phyloP scores from a whole-genome alignment of 2,329 filamentous ascomycete genomes.

The Dactylellina drechsleri region DNA sequence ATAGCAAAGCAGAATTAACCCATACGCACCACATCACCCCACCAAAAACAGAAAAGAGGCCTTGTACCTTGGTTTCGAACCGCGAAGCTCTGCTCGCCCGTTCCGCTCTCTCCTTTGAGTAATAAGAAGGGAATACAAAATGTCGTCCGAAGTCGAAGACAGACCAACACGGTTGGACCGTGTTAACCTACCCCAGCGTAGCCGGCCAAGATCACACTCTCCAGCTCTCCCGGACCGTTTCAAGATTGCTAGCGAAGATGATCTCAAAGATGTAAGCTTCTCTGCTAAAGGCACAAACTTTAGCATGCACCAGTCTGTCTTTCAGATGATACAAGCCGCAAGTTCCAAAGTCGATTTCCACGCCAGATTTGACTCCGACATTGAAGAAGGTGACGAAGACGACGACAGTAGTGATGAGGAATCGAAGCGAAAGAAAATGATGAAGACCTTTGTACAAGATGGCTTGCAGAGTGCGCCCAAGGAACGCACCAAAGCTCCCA shows the following conservation, averaged over 20 bases:
- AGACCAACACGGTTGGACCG: slow-evolving; percentile 50
- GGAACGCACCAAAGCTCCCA: slow-evolving; percentile 43
- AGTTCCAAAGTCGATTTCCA: slow-evolving; percentile 85
- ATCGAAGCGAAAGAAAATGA: slow-evolving; percentile 40
- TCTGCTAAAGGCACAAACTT: slow-evolving; percentile 60
- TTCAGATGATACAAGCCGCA: slow-evolving; percentile 88
- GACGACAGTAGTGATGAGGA: slow-evolving; percentile 59
- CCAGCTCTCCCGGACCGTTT: slow-evolving; percentile 53
- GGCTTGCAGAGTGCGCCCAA: slow-evolving; percentile 37
- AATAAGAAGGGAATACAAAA: slow-evolving; percentile 50
- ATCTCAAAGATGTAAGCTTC: slow-evolving; percentile 59
- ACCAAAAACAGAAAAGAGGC: not conserved
- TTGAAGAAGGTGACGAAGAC: slow-evolving; percentile 71
- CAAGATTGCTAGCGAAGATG: slow-evolving; percentile 49
- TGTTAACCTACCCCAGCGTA: slow-evolving; percentile 43
- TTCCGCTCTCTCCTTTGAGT: slow-evolving; percentile 21
- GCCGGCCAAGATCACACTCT: slow-evolving; percentile 52
- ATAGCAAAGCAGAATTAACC: slow-evolving; percentile 4
- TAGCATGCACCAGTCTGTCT: slow-evolving; percentile 93
- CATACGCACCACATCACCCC: not conserved
- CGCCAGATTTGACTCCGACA: slow-evolving; percentile 82
- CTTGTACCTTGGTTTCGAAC: slow-evolving; percentile 29
- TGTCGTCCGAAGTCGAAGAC: slow-evolving; percentile 55
- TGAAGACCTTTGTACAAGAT: slow-evolving; percentile 41
- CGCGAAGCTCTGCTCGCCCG: slow-evolving; percentile 29